phyloP scores from a whole-genome alignment of 768 basidiomycete species.

The Lyophyllum atratum region DNA sequence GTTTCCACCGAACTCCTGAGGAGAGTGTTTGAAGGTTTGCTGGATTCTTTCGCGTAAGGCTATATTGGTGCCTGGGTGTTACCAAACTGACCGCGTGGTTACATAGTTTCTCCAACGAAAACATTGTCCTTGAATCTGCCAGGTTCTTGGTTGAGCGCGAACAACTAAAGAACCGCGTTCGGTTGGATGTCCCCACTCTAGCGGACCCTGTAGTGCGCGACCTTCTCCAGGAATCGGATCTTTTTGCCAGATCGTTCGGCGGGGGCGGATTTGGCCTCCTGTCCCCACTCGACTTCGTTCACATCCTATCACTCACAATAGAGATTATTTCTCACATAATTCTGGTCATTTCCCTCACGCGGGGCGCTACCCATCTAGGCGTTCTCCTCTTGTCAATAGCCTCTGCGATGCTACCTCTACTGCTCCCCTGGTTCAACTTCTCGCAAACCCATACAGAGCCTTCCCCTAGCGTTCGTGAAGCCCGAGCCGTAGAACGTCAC shows the following conservation, averaged over 20 bases:
- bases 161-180: constrained; percentile 76
- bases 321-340: constrained; percentile 75
- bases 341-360: constrained; percentile 66
- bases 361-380: constrained; percentile 53
- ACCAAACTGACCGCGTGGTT: constrained; percentile 16
- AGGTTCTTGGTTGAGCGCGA: constrained; percentile 76
- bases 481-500: constrained; percentile 66
- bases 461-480: constrained; percentile 54
- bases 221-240: constrained; percentile 83
- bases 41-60: constrained; percentile 77
- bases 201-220: constrained; percentile 73
- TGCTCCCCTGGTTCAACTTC: constrained; percentile 53
- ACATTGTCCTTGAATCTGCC: constrained; percentile 70
- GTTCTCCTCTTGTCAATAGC: constrained; percentile 61
- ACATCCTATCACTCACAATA: constrained; percentile 67
- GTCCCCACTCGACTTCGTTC: constrained; percentile 79
- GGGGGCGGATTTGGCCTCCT: constrained; percentile 78
- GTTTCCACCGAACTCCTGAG: constrained; percentile 64
- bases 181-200: constrained; percentile 78
- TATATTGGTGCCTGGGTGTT: constrained; percentile 9
- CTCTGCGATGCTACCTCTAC: constrained; percentile 60
- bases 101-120: constrained; percentile 67
- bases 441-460: constrained; percentile 43
- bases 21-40: constrained; percentile 60
- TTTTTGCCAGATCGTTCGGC: constrained; percentile 80